phyloP scores from a whole-genome alignment of 495 filamentous ascomycete species.

The Xylaria castorea region DNA sequence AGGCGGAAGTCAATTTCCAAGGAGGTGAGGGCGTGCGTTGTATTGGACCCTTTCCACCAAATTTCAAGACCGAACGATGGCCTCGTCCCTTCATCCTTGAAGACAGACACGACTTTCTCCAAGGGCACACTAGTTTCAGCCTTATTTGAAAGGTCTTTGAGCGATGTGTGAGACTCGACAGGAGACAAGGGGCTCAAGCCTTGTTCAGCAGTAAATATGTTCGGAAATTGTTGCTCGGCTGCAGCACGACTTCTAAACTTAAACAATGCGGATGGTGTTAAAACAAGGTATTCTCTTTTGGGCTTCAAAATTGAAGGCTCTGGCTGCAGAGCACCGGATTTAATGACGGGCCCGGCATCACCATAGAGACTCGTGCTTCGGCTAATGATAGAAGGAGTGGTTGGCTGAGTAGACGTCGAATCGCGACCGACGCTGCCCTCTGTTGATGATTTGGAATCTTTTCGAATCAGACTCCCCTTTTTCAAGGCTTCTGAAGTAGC shows the following conservation, averaged over 20 bases:
- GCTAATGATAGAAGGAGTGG: constrained; percentile 39
- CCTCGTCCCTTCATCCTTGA: constrained; percentile 78
- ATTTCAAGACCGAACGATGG: constrained; percentile 84
- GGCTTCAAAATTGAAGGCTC: constrained; percentile 81
- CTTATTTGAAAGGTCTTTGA: constrained; percentile 26
- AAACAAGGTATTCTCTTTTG: constrained; percentile 88
- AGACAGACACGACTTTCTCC: constrained; percentile 76
- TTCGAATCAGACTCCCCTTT: constrained; percentile 35
- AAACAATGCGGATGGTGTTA: constrained; percentile 83
- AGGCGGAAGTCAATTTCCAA: constrained; percentile 73
- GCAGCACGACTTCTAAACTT: constrained; percentile 80
- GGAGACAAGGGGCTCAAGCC: constrained; percentile 23
- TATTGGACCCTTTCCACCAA: constrained; percentile 75
- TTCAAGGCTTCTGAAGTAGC: constrained; percentile 32
- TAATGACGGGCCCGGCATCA: constrained; percentile 31
- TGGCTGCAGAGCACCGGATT: constrained; percentile 74
- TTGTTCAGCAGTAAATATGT: constrained; percentile 29
- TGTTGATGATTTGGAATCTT: constrained; percentile 37
- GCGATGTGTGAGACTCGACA: constrained; percentile 35
- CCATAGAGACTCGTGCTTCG: constrained; percentile 33
- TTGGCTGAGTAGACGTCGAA: constrained; percentile 38
- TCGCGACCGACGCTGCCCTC: constrained; percentile 34
- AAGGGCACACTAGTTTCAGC: constrained; percentile 61
- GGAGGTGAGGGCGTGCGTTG: constrained; percentile 56
- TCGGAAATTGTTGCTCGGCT: constrained; percentile 52